Base-by-base conservation (phyloP, 345 rosid species). In the Lagerstroemia speciosa region DNA sequence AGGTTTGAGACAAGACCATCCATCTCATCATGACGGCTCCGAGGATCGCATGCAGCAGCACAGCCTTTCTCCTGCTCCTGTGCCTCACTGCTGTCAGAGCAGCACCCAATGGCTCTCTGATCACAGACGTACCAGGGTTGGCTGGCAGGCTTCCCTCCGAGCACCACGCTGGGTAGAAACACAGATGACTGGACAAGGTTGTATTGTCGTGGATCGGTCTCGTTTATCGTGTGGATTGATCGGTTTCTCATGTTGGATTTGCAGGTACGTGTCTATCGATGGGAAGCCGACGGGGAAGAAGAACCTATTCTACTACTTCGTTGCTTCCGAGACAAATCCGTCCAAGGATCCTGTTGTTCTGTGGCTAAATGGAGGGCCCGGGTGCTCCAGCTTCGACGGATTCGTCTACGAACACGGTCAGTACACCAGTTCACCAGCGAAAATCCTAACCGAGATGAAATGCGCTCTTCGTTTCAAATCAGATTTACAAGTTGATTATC, bases 351-450 rank as follows among this genome's bases (percentile, higher is more conserved):
- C 96, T 6, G 84, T 93, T 69, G 96, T 90, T 65, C 83, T 90
- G 62, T 93, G 98, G 98, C 92, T 93, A 57, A 93, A 90, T 73
- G 97, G 98, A 67, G 98, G 98, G 68, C 97, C 97, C 6, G 98
- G 93, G 45, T 93, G 98, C 81, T 93, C 98, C 40, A 93, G 98
- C 88, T 87, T 89, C 72, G 96, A 93, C 72, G 98, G 89, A 8
- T 90, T 93, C 72, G 77, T 93, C 11, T 93, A 88, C 30, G 96
- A 93, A 72, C 93, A 88, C 10, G 97, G 98, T 89, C 83, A 37
- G 57, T 52, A 20, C 19, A 37, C 41, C 11, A 9, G 17, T 45
- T 45, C 15, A 45, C 3, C 1, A 4, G 43, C 55, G 17, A 17
- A 65, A 17, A 32, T 71, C 5, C 26, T n/a, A n/a, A n/a, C n/a